phyloP scores from a whole-genome alignment of 1,139 yeast species.

The Geotrichum citri-aurantii region DNA sequence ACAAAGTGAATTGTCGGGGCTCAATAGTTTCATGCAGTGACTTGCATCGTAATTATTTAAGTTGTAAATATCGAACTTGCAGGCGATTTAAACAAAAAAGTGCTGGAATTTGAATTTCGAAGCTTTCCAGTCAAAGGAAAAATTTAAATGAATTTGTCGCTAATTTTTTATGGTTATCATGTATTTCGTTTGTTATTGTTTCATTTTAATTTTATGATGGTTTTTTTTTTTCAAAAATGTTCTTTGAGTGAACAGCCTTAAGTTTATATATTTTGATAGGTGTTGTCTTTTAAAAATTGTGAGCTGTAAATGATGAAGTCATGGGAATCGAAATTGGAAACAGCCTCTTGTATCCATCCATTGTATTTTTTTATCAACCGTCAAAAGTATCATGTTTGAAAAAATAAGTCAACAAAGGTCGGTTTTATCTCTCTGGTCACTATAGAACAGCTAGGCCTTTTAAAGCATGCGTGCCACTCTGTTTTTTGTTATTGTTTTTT shows the following conservation, averaged over 20 bases:
- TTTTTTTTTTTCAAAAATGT: no score
- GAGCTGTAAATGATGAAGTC: neutral
- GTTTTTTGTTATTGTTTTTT: no score
- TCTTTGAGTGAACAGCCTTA: neutral
- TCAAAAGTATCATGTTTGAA: neutral
- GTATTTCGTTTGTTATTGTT: neutral
- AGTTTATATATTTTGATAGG: no score
- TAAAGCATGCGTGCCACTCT: no score
- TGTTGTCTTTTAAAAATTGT: neutral
- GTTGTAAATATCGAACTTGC: neutral
- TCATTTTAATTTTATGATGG: neutral
- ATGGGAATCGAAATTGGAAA: neutral
- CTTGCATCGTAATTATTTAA: neutral
- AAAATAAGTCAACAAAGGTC: neutral
- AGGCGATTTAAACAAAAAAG: neutral
- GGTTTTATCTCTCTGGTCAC: no score
- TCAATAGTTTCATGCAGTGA: conserved; percentile 6
- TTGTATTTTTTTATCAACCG: neutral
- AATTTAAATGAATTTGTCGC: neutral
- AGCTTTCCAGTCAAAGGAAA: neutral
- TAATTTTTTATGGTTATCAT: no score
- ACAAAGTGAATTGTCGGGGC: conserved; percentile 6
- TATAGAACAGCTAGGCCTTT: no score
- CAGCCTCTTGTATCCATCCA: neutral
- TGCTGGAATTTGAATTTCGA: neutral